Evolutionary conservation across 148 eudicot species (phyloP), one percentile per base, ranked within the genome.

Genomic region (Chenopodium album): DNA sequence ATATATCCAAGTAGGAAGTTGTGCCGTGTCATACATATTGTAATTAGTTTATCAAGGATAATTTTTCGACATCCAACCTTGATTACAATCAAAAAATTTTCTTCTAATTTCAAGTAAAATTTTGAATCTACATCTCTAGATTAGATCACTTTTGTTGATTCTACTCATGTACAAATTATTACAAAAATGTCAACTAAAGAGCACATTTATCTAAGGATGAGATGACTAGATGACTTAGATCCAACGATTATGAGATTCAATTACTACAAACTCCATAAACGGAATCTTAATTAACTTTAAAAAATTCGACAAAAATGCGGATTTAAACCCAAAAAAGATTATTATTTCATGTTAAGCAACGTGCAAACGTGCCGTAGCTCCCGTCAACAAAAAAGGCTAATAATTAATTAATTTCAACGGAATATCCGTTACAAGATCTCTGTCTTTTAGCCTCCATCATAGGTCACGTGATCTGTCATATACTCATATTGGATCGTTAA

Each of bases 381-480:
- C 44, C 44, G 44, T 41, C 44, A 41, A 47, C 54, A 50, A 50
- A 50, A 9, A 12, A 50, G 16, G 14, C 14, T 50, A 13, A 1
- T 50, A 50, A 50, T 11, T 48, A 9, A 12, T 48, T 50, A 50
- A 9, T 4, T 48, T 73, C 7, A 50, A 74, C 28, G 41, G 78
- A 75, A 75, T 75, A 75, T 75, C 65, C 76, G 50, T 46, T 20
- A 32, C 26, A 22, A 54, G 78, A 75, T 28, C 44, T 52, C 1
- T 34, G 79, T 76, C 75, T 44, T 71, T 71, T 71, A 41, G 75
- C 26, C 11, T 20, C 50, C 52, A 71, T 37, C 29, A 62, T 76
- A 22, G 10, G 67, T 76, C 79, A 76, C 79, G 79, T 76, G 79
- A 76, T n/a, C 79, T 76, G 79, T 76, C 79, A 76, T 26, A 26